Percentiles rank a stretch among this genome's conserved stretches.
phyloP scores from a whole-genome alignment of 768 basidiomycete species.

The Boletus tylopilopsis region DNA sequence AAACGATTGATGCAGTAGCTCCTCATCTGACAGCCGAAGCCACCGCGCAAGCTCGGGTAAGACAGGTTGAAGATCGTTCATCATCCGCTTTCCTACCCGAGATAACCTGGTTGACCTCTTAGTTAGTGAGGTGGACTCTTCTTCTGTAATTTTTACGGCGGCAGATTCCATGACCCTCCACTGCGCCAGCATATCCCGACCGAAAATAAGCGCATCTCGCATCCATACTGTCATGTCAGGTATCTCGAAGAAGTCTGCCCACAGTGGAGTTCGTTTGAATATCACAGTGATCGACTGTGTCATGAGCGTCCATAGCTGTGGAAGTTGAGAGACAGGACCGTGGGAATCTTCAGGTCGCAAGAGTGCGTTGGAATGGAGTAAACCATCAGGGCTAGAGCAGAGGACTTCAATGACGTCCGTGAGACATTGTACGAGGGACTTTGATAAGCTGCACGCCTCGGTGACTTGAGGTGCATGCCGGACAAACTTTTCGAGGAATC shows the following conservation, averaged over 20 bases:
- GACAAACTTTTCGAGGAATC: conserved; percentile 65
- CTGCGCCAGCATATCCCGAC: conserved; percentile 78
- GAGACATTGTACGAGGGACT: conserved; percentile 86
- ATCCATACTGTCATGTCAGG: conserved; percentile 94
- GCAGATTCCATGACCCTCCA: conserved; percentile 77
- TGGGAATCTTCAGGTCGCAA: conserved; percentile 41
- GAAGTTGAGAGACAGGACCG: conserved; percentile 52
- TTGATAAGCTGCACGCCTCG: conserved; percentile 88
- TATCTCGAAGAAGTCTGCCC: conserved; percentile 78
- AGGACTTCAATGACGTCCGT: conserved; percentile 90
- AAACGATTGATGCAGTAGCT: conserved; percentile 87
- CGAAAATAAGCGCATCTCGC: conserved; percentile 96
- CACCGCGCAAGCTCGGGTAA: conserved; percentile 78
- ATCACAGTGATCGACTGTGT: conserved; percentile 75
- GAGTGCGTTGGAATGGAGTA: conserved; percentile 57
- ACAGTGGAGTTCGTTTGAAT: conserved; percentile 77
- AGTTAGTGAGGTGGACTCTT: conserved; percentile 16
- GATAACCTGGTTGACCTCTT: conserved; percentile 49
- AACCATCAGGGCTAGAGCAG: conserved; percentile 66
- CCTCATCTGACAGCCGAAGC: conserved; percentile 90
- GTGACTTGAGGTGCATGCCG: conserved; percentile 58
- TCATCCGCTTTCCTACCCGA: conserved; percentile 66
- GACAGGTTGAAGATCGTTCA: conserved; percentile 71
- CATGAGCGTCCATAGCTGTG: conserved; percentile 80
- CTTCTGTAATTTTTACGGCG: conserved; percentile 21